These are phyloP conservation scores for Trametes versicolor DNA, from an alignment of 1,284 basidiomycete genomes.

Conservation along the genomic window DNA sequence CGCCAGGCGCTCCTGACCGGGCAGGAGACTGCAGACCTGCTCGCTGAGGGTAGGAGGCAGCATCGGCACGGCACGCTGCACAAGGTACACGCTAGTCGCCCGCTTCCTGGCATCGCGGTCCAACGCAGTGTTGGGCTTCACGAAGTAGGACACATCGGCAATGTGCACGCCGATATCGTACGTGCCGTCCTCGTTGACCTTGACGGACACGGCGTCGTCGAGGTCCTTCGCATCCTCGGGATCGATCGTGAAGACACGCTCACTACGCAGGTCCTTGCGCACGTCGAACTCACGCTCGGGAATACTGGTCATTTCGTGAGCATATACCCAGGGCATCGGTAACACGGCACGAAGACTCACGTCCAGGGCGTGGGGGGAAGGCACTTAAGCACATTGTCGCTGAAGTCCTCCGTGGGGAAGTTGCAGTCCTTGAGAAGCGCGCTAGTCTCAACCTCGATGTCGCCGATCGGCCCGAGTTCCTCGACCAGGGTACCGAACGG, in stretches of 20 bases:
- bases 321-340: neutral
- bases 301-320: constrained; percentile 60
- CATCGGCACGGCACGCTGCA: constrained; percentile 97
- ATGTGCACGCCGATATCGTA: constrained; percentile 95
- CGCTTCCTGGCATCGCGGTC: constrained; percentile 98
- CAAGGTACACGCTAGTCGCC: constrained; percentile 96
- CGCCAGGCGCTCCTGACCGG: constrained; percentile 88
- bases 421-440: constrained; percentile 98
- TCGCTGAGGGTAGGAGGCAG: constrained; percentile 92
- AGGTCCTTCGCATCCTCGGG: constrained; percentile 91
- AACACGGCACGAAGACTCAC: constrained; percentile 58
- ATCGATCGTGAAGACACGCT: constrained; percentile 95
- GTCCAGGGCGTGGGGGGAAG: constrained; percentile 94
- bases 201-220: constrained; percentile 94
- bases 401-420: constrained; percentile 94
- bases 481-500: constrained; percentile 99
- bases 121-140: constrained; percentile 94
- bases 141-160: constrained; percentile 96
- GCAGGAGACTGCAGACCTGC: constrained; percentile 91
- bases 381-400: constrained; percentile 94
- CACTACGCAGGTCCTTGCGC: constrained; percentile 87
- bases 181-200: constrained; percentile 88
- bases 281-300: constrained; percentile 91
- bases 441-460: constrained; percentile 97
- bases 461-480: constrained; percentile 98